A percentile compares a stretch with the other conserved stretches of the same genome.
Conservation (phyloP, 805 yeast species). For the Candida glaebosa region DNA sequence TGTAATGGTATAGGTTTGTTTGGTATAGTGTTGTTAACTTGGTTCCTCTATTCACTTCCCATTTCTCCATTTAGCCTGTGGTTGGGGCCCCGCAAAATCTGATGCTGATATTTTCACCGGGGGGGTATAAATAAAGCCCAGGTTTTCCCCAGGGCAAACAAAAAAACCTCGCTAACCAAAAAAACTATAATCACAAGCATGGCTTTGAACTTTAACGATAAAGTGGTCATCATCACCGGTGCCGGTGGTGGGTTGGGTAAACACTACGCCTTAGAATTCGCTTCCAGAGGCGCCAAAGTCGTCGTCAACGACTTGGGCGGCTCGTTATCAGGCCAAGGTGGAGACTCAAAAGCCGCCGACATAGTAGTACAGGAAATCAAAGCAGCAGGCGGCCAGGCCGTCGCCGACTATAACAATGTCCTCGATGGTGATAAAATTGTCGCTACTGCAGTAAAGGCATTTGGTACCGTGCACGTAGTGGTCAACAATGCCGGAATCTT, state of each 20-base stretch:
- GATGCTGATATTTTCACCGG: too few relatives aligned
- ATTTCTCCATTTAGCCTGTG: too few relatives aligned
- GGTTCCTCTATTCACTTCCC: too few relatives aligned
- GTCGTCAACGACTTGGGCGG: conserved; percentile 96
- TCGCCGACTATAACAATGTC: conserved; percentile 91
- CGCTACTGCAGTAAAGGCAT: conserved; percentile 78
- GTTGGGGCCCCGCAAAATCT: too few relatives aligned
- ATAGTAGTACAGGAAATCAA: conserved; percentile 82
- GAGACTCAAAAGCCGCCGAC: conserved; percentile 75
- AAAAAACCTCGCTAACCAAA: too few relatives aligned
- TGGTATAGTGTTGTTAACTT: too few relatives aligned
- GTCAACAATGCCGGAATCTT: conserved; percentile 95
- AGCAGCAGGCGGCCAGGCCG: conserved; percentile 77
- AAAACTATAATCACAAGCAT: too few relatives aligned
- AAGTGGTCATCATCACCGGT: conserved; percentile 92
- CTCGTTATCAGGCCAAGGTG: conserved; percentile 69
- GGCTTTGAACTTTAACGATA: conserved; percentile 59
- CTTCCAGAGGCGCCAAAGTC: conserved; percentile 88
- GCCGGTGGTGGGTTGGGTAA: conserved; percentile 97
- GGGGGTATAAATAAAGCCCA: too few relatives aligned
- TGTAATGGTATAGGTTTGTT: too few relatives aligned
- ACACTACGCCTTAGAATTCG: conserved; percentile 82
- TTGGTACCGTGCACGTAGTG: conserved; percentile 84
- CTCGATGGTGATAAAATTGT: conserved; percentile 80
- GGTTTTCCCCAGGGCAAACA: too few relatives aligned